phyloP scores from a whole-genome alignment of 495 filamentous ascomycete genomes.

The Lentithecium fluviatile region DNA sequence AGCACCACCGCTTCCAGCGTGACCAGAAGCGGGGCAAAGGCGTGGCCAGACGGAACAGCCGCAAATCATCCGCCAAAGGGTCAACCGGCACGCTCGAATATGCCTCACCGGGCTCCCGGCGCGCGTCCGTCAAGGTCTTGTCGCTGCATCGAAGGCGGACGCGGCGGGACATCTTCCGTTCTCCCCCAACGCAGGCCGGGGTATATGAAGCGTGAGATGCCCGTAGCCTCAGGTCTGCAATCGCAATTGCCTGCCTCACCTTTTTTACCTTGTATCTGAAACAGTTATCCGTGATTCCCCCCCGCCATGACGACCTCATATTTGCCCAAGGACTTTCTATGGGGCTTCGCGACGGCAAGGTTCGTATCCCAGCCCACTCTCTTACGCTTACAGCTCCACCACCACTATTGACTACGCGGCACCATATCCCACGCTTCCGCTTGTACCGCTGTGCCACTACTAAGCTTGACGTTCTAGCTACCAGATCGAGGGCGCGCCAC shows the following conservation, averaged over 20 bases:
- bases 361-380: slow-evolving; percentile 45
- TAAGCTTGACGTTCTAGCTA: slow-evolving; percentile 51
- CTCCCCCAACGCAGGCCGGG: slow-evolving; percentile 8
- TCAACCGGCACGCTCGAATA: slow-evolving; percentile 1
- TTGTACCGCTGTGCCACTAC: neutral
- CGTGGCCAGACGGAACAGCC: slow-evolving; percentile 8
- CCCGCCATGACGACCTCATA: slow-evolving; percentile 35
- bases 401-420: slow-evolving; percentile 7
- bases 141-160: slow-evolving; percentile 25
- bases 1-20: neutral
- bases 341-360: slow-evolving; percentile 81
- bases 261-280: slow-evolving; percentile 4
- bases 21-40: neutral
- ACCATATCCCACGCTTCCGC: no score
- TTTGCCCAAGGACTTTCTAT: slow-evolving; percentile 71
- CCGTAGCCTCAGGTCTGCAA: neutral
- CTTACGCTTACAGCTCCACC: slow-evolving; percentile 23
- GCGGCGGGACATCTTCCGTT: slow-evolving; percentile 32
- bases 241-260: neutral
- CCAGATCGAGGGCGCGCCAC: slow-evolving; percentile 70
- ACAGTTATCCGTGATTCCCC: neutral
- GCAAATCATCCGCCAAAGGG: slow-evolving; percentile 6
- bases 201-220: slow-evolving; percentile 26
- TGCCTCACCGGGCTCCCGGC: slow-evolving; percentile 7
- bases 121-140: slow-evolving; percentile 11